Evolutionary conservation across 163 green algal species (phyloP).

Genomic region (Chlamydomonas reinhardtii): DNA sequence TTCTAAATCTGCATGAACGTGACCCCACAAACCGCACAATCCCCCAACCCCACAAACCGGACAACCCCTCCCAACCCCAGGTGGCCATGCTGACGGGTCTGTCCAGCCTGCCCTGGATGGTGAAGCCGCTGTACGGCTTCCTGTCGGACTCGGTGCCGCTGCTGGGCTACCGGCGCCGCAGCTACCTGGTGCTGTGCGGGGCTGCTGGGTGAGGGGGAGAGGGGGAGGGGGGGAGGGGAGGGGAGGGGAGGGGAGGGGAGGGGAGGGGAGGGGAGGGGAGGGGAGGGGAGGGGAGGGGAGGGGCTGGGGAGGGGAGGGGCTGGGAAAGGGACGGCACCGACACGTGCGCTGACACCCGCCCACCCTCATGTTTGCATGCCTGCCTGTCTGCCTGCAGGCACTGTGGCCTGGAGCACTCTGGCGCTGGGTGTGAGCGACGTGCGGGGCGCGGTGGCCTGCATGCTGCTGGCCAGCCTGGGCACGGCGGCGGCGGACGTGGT

Average conservation of each 20-base stretch:
- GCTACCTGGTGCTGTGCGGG: slow-evolving; percentile 89
- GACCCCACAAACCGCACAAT: too few species aligned
- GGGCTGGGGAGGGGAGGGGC: too few species aligned
- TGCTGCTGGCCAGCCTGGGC: slow-evolving; percentile 74
- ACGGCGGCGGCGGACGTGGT: slow-evolving; percentile 93
- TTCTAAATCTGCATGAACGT: too few species aligned
- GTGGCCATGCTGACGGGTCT: slow-evolving; percentile 77
- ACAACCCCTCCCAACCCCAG: slow-evolving; percentile 49
- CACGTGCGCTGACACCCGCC: too few species aligned
- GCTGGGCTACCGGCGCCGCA: slow-evolving; percentile 90
- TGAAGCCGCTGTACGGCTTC: slow-evolving; percentile 97
- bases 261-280: slow-evolving; percentile 45
- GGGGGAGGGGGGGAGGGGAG: not conserved
- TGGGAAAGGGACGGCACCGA: too few species aligned
- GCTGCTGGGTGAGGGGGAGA: slow-evolving; percentile 62
- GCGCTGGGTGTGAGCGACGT: not conserved
- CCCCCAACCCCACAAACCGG: not conserved
- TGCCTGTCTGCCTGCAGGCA: slow-evolving; percentile 38
- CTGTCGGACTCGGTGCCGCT: slow-evolving; percentile 91
- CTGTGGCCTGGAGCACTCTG: slow-evolving; percentile 28
- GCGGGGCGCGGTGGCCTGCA: slow-evolving; percentile 55
- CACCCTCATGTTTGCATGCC: too few species aligned
- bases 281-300: not conserved
- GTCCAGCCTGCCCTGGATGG: slow-evolving; percentile 80
- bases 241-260: too few species aligned